Base-by-base conservation (phyloP, 1,139 yeast species). In the Blastobotrys persicus region DNA sequence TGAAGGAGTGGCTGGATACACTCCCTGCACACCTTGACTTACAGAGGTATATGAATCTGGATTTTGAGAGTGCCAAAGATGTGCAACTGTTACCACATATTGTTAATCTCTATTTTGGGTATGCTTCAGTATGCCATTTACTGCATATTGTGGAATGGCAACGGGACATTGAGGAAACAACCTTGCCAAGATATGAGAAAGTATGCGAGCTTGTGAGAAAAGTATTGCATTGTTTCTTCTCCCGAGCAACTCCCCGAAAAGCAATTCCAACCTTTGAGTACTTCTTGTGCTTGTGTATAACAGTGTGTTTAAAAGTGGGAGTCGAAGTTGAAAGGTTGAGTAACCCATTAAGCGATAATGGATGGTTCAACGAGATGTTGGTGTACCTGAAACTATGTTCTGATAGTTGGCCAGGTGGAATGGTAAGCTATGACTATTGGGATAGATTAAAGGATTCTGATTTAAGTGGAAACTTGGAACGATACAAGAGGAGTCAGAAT, bases 231-330 rank as follows among this genome's bases (percentile, higher is more conserved):
- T 6, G 23, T 4, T 42, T 31, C 23, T 42, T 42, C n/a, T 17
- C 38, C 19, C 37, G 45, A 13, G 45, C 13, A 23, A 12, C 20
- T 23, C 28, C 45, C 7, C 37, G 45, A 17, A 42, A 42, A 17
- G 45, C 45, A 9, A 17, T 42, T 9, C 34, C 33, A 4, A 42
- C 45, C 4, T 42, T 31, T 31, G 45, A 42, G 17, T 42, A 42
- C 45, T 42, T 42, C 19, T 17, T 42, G 16, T 42, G 38, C 38
- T 26, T 42, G 19, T n/a, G 34, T n/a, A 42, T 42, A n/a, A 42
- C 45, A 3, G 45, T 42, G 7, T 14, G 20, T 31, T n/a, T 42
- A 12, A 42, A 42, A 16, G 17, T 31, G 26, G 26, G 18, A 19
- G 19, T 42, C 13, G 45, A 42, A 18, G 7, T 31, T 7, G 20